These are phyloP conservation scores for Tylopilus intermedius DNA, from an alignment of 768 basidiomycete species.

Conservation along the genomic window DNA sequence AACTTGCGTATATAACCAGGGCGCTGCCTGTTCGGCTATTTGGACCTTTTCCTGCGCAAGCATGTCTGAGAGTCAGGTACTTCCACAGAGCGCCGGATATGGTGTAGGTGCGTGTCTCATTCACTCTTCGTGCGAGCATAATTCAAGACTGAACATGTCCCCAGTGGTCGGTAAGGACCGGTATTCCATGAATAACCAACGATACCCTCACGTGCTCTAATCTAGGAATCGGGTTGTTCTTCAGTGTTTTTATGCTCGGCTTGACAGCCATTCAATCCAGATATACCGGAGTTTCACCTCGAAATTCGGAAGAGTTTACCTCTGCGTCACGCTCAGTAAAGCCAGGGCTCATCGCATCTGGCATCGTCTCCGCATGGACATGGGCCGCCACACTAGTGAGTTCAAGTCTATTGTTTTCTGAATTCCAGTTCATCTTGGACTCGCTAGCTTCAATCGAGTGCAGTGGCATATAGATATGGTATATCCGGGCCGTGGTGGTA, in stretches of 20 bases:
- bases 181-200: not conserved
- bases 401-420: not conserved
- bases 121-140: not conserved
- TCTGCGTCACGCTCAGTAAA: slow-evolving; percentile 81
- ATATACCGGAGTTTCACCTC: slow-evolving; percentile 77
- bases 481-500: slow-evolving; percentile 91
- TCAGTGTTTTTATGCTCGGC: slow-evolving; percentile 73
- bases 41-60: not conserved
- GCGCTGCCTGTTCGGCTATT: not conserved
- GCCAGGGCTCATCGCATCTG: slow-evolving; percentile 87
- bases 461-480: slow-evolving; percentile 80
- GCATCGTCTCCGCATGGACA: slow-evolving; percentile 94
- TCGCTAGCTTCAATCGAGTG: slow-evolving; percentile 67
- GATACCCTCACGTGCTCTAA: slow-evolving; percentile 1
- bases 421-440: not conserved
- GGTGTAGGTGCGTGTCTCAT: slow-evolving; percentile 56
- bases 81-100: slow-evolving; percentile 83
- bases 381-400: slow-evolving; percentile 71
- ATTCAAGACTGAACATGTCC: not conserved
- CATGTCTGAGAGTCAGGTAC: slow-evolving; percentile 34
- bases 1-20: slow-evolving; percentile 4
- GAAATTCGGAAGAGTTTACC: slow-evolving; percentile 78
- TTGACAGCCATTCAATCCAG: slow-evolving; percentile 78
- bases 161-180: slow-evolving; percentile 46
- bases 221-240: slow-evolving; percentile 82